Base-by-base conservation (phyloP, 805 yeast species). In the Candida schatavii region DNA sequence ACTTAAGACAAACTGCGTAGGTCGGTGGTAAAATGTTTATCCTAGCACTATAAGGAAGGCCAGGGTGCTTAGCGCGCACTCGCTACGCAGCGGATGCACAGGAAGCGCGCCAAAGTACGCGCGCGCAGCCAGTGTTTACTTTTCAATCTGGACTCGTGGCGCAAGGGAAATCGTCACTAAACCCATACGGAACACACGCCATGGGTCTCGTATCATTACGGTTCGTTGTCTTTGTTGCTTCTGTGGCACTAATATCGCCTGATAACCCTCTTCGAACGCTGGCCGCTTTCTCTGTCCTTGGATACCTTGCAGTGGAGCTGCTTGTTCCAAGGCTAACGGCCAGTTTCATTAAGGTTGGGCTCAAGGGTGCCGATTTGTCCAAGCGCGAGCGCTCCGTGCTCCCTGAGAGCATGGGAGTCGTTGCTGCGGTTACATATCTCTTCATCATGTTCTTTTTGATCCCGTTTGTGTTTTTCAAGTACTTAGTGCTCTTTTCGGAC, bases 351-450 rank as follows among this genome's bases (percentile, higher is more conserved):
- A 74, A 75, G 40, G 78, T 85, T 34, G 99, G 99, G 0, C 72
- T 93, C n/a, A 76, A 66, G 46, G 99, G 99, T 7, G 79, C 75
- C 46, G 99, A 93, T 59, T 52, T 89, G 56, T 82, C 89, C 34
- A 93, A 93, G 59, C 61, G 59, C n/a, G 79, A 78, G n/a, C 70
- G 62, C 32, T 95, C 95, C 0, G 70, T 81, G 2, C 74, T 88
- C 7, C 93, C 99, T 1, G 99, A 93, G 65, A 78, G 95, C 0
- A 81, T 91, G 71, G 99, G 99, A n/a, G 83, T 88, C 2, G 84
- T 91, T 0, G 77, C 88, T 4, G 93, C 96, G 0, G 72, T 85
- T 3, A 81, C 89, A 0, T 89, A 90, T 58, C 61, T 93, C 42
- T 80, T 89, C 48, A 61, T 86, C 32, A 83, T 93, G 87, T 77